Conservation (phyloP, 2,329 filamentous ascomycete species). For the Aspergillus puulaauensis region DNA sequence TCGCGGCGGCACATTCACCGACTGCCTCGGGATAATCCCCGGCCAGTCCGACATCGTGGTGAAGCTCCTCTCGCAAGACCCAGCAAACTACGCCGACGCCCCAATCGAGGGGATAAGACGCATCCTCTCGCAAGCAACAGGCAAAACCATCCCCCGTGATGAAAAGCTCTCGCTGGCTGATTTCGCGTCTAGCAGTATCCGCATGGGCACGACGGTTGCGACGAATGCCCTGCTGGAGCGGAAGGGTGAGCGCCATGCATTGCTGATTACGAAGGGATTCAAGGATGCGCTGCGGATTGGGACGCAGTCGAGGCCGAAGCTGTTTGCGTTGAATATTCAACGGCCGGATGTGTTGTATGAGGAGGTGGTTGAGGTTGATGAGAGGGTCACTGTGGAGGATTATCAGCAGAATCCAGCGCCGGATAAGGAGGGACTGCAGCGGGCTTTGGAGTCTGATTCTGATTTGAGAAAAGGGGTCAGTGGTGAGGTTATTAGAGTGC, state of each 20-base stretch:
- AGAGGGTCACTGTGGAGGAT: slow-evolving; percentile 65
- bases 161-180: slow-evolving; percentile 37
- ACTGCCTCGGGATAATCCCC: slow-evolving; percentile 39
- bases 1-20: slow-evolving; percentile 43
- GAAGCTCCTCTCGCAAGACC: slow-evolving; percentile 42
- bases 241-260: slow-evolving; percentile 82
- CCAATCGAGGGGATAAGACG: slow-evolving; percentile 80
- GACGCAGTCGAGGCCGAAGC: slow-evolving; percentile 86
- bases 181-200: slow-evolving; percentile 42
- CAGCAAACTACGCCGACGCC: slow-evolving; percentile 47
- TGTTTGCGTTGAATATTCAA: slow-evolving; percentile 86
- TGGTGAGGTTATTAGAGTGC: slow-evolving; percentile 66
- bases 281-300: slow-evolving; percentile 84
- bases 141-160: slow-evolving; percentile 37
- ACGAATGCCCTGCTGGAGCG: slow-evolving; percentile 87
- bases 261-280: slow-evolving; percentile 86
- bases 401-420: slow-evolving; percentile 54
- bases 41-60: slow-evolving; percentile 38
- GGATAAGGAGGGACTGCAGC: slow-evolving; percentile 64
- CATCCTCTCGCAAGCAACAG: slow-evolving; percentile 51
- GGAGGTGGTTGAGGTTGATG: slow-evolving; percentile 79
- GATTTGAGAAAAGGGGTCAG: slow-evolving; percentile 45
- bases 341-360: slow-evolving; percentile 86
- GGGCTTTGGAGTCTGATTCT: no score
- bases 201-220: slow-evolving; percentile 92